phyloP scores from a whole-genome alignment of 139 green algal species.

The Chlorella sp. region DNA sequence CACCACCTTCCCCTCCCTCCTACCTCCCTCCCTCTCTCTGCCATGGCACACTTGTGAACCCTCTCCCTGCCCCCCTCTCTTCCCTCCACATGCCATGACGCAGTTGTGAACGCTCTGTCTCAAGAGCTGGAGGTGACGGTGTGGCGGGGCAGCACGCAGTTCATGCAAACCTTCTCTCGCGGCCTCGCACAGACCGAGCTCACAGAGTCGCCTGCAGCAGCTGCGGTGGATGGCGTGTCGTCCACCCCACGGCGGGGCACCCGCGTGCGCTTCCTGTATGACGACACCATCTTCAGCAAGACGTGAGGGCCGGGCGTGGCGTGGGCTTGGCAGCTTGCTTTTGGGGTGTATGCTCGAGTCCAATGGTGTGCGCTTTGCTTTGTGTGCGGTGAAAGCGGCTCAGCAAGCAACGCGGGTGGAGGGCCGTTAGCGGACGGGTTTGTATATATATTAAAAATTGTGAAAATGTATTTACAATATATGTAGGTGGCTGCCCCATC shows the following conservation, averaged over 20 bases:
- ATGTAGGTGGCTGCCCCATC: neutral
- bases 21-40: neutral
- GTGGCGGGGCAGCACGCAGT: slow-evolving; percentile 67
- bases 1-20: neutral
- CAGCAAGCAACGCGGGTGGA: no score
- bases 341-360: no score
- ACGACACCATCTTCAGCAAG: slow-evolving; percentile 80
- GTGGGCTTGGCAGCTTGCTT: no score
- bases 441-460: no score
- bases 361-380: no score
- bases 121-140: slow-evolving; percentile 81
- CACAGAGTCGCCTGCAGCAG: neutral
- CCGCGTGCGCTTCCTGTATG: slow-evolving; percentile 87
- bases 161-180: slow-evolving; percentile 76
- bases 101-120: slow-evolving; percentile 88
- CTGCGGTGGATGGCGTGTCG: slow-evolving; percentile 23
- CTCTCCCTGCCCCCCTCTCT: slow-evolving; percentile 66
- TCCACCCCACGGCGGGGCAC: slow-evolving; percentile 59
- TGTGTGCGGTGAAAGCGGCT: no score
- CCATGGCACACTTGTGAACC: slow-evolving; percentile 68
- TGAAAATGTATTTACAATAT: no score
- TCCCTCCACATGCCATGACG: neutral
- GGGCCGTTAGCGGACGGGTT: no score
- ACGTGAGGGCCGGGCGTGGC: slow-evolving; percentile 42
- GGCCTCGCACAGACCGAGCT: slow-evolving; percentile 59